Percentiles rank a stretch among this genome's conserved stretches.
Conservation (phyloP, 2,329 filamentous ascomycete species). For the Aureobasidium zeae region DNA sequence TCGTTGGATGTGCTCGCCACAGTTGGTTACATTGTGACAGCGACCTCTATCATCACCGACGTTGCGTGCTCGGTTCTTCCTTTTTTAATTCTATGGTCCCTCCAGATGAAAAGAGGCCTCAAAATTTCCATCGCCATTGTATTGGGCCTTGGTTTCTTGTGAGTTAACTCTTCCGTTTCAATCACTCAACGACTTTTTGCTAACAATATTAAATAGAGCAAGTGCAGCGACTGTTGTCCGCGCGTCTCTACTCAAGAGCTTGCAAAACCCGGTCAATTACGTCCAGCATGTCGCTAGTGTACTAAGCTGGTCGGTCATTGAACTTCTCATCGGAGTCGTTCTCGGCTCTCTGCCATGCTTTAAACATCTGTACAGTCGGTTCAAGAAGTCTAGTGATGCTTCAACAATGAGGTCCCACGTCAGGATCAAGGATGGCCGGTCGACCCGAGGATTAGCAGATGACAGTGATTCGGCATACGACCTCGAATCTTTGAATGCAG, state of each 20-base stretch:
- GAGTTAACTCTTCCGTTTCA: no score
- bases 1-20: no score
- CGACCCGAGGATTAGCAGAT: no score
- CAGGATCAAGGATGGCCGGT: no score
- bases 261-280: no score
- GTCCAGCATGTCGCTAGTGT: slow-evolving; percentile 4
- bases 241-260: neutral
- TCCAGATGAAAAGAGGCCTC: slow-evolving; percentile 13
- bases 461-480: no score
- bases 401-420: no score
- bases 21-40: slow-evolving; percentile 15
- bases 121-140: slow-evolving; percentile 10
- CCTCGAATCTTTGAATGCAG: no score
- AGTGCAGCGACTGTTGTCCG: slow-evolving; percentile 12
- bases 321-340: slow-evolving; percentile 11
- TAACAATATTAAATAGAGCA: no score
- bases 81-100: slow-evolving; percentile 11
- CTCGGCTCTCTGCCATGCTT: slow-evolving; percentile 7
- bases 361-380: no score
- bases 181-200: no score
- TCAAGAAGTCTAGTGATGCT: no score
- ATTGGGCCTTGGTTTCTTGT: slow-evolving; percentile 13
- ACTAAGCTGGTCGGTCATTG: slow-evolving; percentile 11
- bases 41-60: slow-evolving; percentile 11
- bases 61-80: slow-evolving; percentile 13